A percentile compares a stretch with the other conserved stretches of the same genome.
These are phyloP conservation scores for Blepharisma japonicum DNA, from an alignment of 73 alveolate genomes.

Conservation along the genomic window DNA sequence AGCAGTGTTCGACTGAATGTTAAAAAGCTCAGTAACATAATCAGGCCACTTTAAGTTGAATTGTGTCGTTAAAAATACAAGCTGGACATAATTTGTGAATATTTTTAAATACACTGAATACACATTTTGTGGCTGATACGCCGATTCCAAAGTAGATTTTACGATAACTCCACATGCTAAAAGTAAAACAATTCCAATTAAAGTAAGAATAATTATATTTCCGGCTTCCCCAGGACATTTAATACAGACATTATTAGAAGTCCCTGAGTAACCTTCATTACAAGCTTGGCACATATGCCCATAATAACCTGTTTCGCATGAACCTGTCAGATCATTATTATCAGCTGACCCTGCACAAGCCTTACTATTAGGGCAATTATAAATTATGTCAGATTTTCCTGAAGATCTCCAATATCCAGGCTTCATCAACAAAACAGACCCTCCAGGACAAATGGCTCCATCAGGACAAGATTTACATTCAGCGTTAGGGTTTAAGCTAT, in stretches of 20 bases:
- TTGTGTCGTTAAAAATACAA: conserved; percentile 27
- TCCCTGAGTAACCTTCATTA: conserved; percentile 24
- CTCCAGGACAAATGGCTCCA: conserved; percentile 47
- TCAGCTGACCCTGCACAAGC: conserved; percentile 44
- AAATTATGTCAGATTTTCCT: conserved; percentile 31
- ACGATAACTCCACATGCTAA: conserved; percentile 5
- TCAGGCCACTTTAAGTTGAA: conserved; percentile 30
- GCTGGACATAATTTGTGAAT: conserved; percentile 27
- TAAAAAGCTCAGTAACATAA: not conserved
- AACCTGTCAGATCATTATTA: conserved; percentile 28
- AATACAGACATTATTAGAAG: conserved; percentile 24
- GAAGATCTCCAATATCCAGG: conserved; percentile 43
- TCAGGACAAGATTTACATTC: conserved; percentile 36
- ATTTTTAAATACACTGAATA: conserved; percentile 23
- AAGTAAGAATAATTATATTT: not conserved
- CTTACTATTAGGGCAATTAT: conserved; percentile 34
- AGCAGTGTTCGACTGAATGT: not conserved
- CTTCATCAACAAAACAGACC: conserved; percentile 20
- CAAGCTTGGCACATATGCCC: conserved; percentile 45
- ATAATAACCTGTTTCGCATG: conserved; percentile 41
- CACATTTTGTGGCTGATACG: not conserved
- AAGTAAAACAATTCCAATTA: not conserved
- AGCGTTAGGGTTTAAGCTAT: not conserved
- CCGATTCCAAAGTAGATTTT: not conserved
- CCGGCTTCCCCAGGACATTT: conserved; percentile 36